Conservation (phyloP, 176 grass and related monocot genomes). For the Bolboschoenus planiculmis region DNA sequence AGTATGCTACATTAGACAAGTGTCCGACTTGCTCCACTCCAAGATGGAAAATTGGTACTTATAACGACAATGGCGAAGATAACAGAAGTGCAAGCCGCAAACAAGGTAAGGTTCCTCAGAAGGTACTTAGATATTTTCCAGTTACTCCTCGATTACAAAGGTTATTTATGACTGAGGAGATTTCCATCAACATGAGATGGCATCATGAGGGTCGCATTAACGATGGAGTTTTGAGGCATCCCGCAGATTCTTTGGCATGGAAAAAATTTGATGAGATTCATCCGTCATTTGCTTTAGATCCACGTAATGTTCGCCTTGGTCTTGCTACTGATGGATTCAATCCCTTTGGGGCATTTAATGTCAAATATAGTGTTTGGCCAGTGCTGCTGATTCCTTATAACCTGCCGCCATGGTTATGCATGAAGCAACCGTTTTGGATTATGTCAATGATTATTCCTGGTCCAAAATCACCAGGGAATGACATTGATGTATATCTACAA, state of each 20-base stretch:
- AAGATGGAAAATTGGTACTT: neutral
- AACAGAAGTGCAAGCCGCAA: neutral
- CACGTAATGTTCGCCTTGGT: conserved; percentile 1
- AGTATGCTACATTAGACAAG: neutral
- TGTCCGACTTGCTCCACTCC: neutral
- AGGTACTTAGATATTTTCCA: conserved; percentile 23
- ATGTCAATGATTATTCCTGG: conserved; percentile 7
- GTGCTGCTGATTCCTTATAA: conserved; percentile 14
- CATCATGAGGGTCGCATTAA: conserved; percentile 19
- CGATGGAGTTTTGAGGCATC: neutral
- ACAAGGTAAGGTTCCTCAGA: neutral
- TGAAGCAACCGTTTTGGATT: neutral
- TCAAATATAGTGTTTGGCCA: neutral
- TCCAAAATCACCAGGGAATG: neutral
- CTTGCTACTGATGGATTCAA: conserved; percentile 6
- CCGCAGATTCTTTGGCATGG: neutral
- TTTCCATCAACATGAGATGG: neutral
- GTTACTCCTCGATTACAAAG: conserved; percentile 16
- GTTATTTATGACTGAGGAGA: conserved; percentile 1
- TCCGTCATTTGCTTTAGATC: neutral
- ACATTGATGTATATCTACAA: conserved; percentile 26
- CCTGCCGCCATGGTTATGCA: conserved; percentile 17
- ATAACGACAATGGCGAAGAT: neutral
- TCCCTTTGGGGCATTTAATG: conserved; percentile 15
- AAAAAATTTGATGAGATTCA: neutral